Base-by-base conservation (phyloP, 2,329 filamentous ascomycete species). In the Diaporthe sp. region DNA sequence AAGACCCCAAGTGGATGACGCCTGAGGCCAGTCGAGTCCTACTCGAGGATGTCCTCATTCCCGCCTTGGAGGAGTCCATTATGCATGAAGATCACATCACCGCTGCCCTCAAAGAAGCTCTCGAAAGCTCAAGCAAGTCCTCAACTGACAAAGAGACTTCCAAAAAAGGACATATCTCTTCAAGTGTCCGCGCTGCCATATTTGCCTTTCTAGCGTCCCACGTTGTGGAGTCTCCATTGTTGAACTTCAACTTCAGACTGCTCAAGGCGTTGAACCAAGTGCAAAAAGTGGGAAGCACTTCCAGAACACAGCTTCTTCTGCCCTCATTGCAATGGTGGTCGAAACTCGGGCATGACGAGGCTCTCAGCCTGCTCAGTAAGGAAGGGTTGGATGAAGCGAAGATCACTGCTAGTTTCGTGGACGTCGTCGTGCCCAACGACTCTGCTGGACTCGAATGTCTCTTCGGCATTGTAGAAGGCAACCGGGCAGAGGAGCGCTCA, bases 61-160 rank as follows among this genome's bases (percentile, higher is more conserved):
- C 94, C 0, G 90, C 90, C 2, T 85, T 98, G 13, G 96, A 98
- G 83, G 97, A 98, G 83, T 97, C 93, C 80, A 89, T 96, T 4
- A 90, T 98, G 78, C 95, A 98, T 81, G 86, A 91, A 5, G 90
- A 89, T 39, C 92, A 97, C 76, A 88, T 98, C 60, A 86, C 89
- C 37, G 90, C 90, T 28, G 89, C 92, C 3, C 82, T 98, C 7
- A 88, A 90, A 76, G 88, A 87, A 44, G 84, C 88, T 0, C 82
- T 97, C 15, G 91, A 92, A 78, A 90, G 90, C 72, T 81, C 81
- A 79, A 88, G 75, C 51, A 76, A 77, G 53, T 78, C 79, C 67
- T 80, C 68, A 72, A 77, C 74, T 73, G 81, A 77, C 73, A 78
- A 34, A 58, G 72, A 55, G 76, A 79, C 37, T n/a, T 57, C 77